Evolutionary conservation across 257 asterid species (phyloP), one percentile per base, ranked within the genome.

Genomic region (Jaltomata sinuosa): DNA sequence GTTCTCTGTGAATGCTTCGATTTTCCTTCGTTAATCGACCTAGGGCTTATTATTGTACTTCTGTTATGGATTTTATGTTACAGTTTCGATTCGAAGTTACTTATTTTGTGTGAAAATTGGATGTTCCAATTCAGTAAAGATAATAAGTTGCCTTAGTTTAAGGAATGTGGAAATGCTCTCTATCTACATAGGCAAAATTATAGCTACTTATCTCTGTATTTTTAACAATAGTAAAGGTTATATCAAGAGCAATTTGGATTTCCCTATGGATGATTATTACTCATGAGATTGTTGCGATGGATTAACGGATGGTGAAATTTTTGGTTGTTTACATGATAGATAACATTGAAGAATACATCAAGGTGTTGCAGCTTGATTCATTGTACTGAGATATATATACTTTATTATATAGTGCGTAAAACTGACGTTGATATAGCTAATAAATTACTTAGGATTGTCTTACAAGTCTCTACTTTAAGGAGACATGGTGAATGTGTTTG

Each of bases 271-370:
- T 76, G 81, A 76, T 76, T 74, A 72, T 72, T 72, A 12, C 36
- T 71, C 49, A 4, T 38, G 52, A 11, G 53, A 38, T 71, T 42
- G 32, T 42, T 74, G 80, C 52, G 54, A 6, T 42, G 34, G 80
- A 72, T 76, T 76, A 76, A 76, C 1, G 36, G 18, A 76, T 8
- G 40, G 42, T 76, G 62, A 19, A 76, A 15, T 27, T 76, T 27
- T 45, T 76, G 81, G 81, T 27, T 76, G 81, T 47, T 76, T 76
- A 47, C 25, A 5, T 76, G 61, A 47, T 65, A 93, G 98, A 92
- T 85, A 93, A 91, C 84, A 91, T 93, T 79, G 98, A 89, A 87
- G 98, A 94, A 84, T 98, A 93, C 36, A 94, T 93, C 91, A 94
- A 93, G 85, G 95, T 90, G 14, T 69, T 95, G 91, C 94, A 95